These are phyloP conservation scores for Boletellus emodensis DNA, from an alignment of 768 basidiomycete genomes.

Conservation along the genomic window DNA sequence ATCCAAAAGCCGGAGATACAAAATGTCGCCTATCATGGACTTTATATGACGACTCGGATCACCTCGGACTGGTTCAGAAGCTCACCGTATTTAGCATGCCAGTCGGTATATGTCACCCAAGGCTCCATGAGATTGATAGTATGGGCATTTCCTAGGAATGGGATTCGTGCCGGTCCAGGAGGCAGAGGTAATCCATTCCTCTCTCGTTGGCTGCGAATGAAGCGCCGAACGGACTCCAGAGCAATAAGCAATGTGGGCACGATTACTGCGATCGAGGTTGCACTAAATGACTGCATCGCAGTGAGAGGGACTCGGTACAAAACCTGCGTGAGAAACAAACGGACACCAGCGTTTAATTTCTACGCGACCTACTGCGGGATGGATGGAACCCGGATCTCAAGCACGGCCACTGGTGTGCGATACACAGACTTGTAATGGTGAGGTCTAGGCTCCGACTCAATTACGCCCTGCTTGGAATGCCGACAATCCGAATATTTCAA, in stretches of 20 bases:
- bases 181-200: conserved; percentile 3
- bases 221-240: background rate
- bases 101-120: conserved; percentile 7
- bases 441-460: too few species aligned
- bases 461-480: too few species aligned
- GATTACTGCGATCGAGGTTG: background rate
- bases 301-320: too few species aligned
- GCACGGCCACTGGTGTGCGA: too few species aligned
- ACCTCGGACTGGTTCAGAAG: background rate
- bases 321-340: too few species aligned
- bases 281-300: too few species aligned
- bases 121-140: background rate
- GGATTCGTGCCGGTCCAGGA: conserved; percentile 2
- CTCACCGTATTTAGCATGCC: conserved; percentile 9
- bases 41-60: background rate
- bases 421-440: too few species aligned
- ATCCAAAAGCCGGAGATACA: conserved; percentile 45
- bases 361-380: too few species aligned
- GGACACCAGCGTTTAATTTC: too few species aligned
- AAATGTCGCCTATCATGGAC: conserved; percentile 33
- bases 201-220: background rate
- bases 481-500: too few species aligned
- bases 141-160: conserved; percentile 4
- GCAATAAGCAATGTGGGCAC: background rate
- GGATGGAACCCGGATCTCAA: too few species aligned